These are phyloP conservation scores for Pleurotus eryngii DNA, from an alignment of 768 basidiomycete species.

Conservation along the genomic window DNA sequence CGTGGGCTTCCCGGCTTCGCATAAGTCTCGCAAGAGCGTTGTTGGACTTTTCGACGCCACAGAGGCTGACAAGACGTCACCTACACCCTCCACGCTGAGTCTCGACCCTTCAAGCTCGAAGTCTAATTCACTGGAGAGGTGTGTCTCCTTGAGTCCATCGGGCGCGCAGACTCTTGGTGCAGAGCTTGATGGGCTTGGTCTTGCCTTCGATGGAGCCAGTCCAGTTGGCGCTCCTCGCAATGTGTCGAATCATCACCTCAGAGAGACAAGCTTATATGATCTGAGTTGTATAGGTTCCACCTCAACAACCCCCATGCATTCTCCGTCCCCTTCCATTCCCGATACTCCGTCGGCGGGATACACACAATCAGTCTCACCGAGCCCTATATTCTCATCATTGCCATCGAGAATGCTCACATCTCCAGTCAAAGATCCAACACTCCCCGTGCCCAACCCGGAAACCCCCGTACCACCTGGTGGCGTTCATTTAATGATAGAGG, in stretches of 20 bases:
- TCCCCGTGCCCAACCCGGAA: neutral
- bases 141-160: neutral
- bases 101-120: slow-evolving; percentile 13
- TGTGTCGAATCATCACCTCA: slow-evolving; percentile 40
- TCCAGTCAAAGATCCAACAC: neutral
- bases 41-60: slow-evolving; percentile 57
- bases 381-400: slow-evolving; percentile 33
- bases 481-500: neutral
- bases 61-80: slow-evolving; percentile 16
- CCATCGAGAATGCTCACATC: neutral
- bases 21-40: slow-evolving; percentile 48
- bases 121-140: neutral
- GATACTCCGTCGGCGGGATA: slow-evolving; percentile 15
- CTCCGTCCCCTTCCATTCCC: slow-evolving; percentile 20
- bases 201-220: slow-evolving; percentile 9
- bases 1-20: neutral
- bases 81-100: slow-evolving; percentile 32
- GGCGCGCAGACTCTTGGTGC: neutral
- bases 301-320: slow-evolving; percentile 39
- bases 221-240: slow-evolving; percentile 33
- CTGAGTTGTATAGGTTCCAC: slow-evolving; percentile 32
- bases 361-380: slow-evolving; percentile 5
- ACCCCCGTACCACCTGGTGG: neutral
- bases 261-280: slow-evolving; percentile 54
- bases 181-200: neutral